Evolutionary conservation across 306 rosid genomes (phyloP).

Genomic region (Prunus campanulata): DNA sequence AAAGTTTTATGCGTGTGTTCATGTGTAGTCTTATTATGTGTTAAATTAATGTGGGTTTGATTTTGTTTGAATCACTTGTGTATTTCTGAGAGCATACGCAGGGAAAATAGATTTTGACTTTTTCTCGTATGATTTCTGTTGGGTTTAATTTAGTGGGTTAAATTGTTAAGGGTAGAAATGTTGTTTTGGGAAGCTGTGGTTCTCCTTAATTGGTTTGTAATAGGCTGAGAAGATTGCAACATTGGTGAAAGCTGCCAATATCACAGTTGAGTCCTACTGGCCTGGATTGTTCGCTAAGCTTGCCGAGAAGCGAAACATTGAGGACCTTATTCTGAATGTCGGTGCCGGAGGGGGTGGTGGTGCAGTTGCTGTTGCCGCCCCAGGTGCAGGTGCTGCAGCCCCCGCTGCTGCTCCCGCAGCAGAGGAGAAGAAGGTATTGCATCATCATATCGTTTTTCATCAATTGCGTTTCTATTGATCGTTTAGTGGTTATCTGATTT

Average conservation of each 20-base stretch:
- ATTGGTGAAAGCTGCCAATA: slow-evolving; percentile 56
- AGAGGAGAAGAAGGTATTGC: slow-evolving; percentile 70
- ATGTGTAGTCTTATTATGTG: not conserved
- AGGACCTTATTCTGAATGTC: slow-evolving; percentile 57
- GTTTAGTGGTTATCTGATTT: slow-evolving; percentile 12
- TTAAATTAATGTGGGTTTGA: not conserved
- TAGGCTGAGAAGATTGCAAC: slow-evolving; percentile 71
- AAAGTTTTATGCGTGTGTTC: not conserved
- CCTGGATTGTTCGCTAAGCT: slow-evolving; percentile 68
- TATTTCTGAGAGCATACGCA: not conserved
- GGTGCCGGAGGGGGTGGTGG: slow-evolving; percentile 65
- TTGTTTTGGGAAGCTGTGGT: not conserved
- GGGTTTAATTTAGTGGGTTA: not conserved
- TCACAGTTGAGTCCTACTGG: slow-evolving; percentile 67
- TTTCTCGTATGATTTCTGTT: not conserved
- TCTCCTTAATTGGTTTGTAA: slow-evolving; percentile 27
- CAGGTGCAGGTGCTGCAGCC: slow-evolving; percentile 35
- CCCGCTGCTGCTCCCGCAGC: slow-evolving; percentile 59
- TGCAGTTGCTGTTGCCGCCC: slow-evolving; percentile 54
- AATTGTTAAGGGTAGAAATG: not conserved
- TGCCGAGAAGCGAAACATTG: slow-evolving; percentile 61
- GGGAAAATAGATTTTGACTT: not conserved
- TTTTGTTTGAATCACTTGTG: not conserved
- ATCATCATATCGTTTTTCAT: too few species aligned
- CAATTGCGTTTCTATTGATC: not conserved